A percentile compares a stretch with the other conserved stretches of the same genome.
These are phyloP conservation scores for Goffeauzyma gilvescens DNA, from an alignment of 768 basidiomycete genomes.

Conservation along the genomic window DNA sequence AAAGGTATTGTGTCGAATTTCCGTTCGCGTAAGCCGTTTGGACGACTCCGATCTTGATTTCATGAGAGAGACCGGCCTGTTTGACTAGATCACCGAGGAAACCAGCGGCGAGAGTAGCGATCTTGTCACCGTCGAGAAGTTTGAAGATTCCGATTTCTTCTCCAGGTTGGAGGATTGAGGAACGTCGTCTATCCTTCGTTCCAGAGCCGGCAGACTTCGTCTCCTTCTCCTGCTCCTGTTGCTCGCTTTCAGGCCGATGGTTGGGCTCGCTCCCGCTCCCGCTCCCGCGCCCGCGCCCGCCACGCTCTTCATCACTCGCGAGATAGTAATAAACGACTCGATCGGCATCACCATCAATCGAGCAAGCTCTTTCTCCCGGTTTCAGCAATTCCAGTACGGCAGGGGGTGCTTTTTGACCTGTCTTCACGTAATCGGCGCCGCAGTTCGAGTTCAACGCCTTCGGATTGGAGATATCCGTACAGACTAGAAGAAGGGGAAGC, in stretches of 20 bases:
- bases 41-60: constrained; percentile 75
- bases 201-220: too few relatives aligned
- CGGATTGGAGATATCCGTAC: constrained; percentile 44
- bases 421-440: constrained; percentile 95
- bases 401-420: constrained; percentile 63
- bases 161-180: too few relatives aligned
- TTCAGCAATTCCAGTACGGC: constrained; percentile 35
- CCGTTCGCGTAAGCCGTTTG: constrained; percentile 99
- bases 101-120: constrained; percentile 75
- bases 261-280: too few relatives aligned
- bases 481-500: constrained; percentile 49
- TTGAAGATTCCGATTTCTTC: constrained; percentile 55
- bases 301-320: constrained; percentile 14
- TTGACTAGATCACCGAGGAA: constrained; percentile 82
- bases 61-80: constrained; percentile 56
- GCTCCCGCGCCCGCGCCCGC: too few relatives aligned
- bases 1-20: constrained; percentile 76
- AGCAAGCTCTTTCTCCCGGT: constrained; percentile 66
- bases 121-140: constrained; percentile 96
- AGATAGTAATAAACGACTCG: constrained; percentile 88
- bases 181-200: background rate
- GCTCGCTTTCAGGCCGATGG: background rate
- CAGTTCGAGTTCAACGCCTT: constrained; percentile 69
- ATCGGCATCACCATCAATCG: constrained; percentile 93
- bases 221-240: background rate